phyloP scores from a whole-genome alignment of 192 early-diverging fungal species.

The Podochytrium sp. region DNA sequence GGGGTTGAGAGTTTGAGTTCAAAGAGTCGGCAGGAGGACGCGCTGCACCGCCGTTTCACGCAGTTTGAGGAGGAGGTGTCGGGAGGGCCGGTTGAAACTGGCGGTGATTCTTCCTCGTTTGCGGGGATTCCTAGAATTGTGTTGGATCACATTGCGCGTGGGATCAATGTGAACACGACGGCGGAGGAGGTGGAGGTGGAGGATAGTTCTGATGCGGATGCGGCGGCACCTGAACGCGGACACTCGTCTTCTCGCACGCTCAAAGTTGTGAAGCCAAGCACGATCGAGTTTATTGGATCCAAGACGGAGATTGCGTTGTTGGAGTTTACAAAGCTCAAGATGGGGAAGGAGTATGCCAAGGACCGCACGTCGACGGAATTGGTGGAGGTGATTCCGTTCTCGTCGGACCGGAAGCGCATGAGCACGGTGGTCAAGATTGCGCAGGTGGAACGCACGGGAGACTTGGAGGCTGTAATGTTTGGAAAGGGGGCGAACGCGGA shows the following conservation, averaged over 20 bases:
- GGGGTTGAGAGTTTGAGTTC: conserved; percentile 50
- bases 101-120: background rate
- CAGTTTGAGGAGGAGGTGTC: background rate
- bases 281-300: conserved; percentile 72
- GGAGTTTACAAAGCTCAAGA: conserved; percentile 70
- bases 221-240: background rate
- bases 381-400: conserved; percentile 88
- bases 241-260: too few species aligned
- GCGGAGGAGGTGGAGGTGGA: conserved; percentile 31
- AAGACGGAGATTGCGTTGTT: conserved; percentile 96
- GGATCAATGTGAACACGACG: conserved; percentile 49
- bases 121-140: conserved; percentile 14
- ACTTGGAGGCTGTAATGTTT: conserved; percentile 19
- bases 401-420: conserved; percentile 92
- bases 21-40: conserved; percentile 25
- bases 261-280: background rate
- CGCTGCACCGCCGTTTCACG: background rate
- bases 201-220: background rate
- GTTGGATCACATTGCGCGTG: conserved; percentile 21
- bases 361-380: conserved; percentile 67
- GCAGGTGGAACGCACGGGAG: background rate
- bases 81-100: background rate
- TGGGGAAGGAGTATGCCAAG: conserved; percentile 63
- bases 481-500: conserved; percentile 42
- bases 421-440: conserved; percentile 70